Base-by-base conservation (phyloP, 441 rosid species). In the Pelargonium myrrhifolium region DNA sequence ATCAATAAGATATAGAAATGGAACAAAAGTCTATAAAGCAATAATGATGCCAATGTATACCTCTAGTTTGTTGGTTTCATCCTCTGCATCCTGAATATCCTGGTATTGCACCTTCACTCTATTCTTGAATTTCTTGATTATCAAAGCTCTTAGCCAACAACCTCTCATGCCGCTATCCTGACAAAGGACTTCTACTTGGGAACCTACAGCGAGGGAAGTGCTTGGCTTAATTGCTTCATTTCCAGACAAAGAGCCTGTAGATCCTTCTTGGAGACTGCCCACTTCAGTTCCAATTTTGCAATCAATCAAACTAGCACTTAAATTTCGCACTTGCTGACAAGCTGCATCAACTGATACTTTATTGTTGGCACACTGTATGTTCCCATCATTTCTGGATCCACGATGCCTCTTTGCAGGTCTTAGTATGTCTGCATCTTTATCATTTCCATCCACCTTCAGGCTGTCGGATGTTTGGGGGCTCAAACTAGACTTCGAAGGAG, bases 81-180 rank as follows among this genome's bases (percentile, higher is more conserved):
- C 87, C n/a, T 49, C 86, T 26, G 86, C 91, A 80, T 89, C 96
- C 24, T 67, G 77, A 71, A 86, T 65, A 76, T 89, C 93, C 71
- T 77, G 83, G 75, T 89, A 92, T 66, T 80, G 86, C 76, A 89
- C 95, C 85, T 92, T 92, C 72, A 86, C 84, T 82, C 80, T 90
- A 69, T 81, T 75, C 70, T 88, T 87, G 77, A 73, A 77, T 58
- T 73, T 79, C 85, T 87, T 86, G 66, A 92, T 73, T 64, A 92
- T 78, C 70, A 51, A 72, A 51, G 89, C 96, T 73, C 83, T 85
- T 76, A 84, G 82, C 95, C 98, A 92, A 74, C 98, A 92, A 14
- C 98, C 98, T 73, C 84, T 82, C 58, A 89, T 72, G 74, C 98
- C 96, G 80, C 96, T 86, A 70, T 92, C 94, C 75, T 88, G 88